These are phyloP conservation scores for Gracilaria vermiculophylla DNA, from an alignment of 23 red algal genomes.

Conservation along the genomic window DNA sequence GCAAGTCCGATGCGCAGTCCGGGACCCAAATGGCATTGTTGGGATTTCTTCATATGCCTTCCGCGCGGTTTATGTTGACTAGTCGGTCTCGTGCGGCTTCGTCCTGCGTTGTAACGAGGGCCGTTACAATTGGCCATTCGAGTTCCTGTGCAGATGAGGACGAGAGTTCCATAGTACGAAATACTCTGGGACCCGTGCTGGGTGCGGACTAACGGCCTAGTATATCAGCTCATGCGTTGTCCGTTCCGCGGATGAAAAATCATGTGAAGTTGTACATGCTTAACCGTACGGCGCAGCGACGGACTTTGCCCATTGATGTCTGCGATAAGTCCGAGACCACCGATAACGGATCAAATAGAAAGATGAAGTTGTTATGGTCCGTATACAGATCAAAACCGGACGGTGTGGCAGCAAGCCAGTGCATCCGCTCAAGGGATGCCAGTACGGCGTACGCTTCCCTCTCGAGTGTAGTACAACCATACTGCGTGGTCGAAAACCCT, in stretches of 20 bases:
- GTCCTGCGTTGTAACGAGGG: not conserved
- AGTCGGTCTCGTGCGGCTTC: not conserved
- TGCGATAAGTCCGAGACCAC: not conserved
- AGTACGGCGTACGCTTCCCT: constrained; percentile 27
- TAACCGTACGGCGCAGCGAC: constrained; percentile 5
- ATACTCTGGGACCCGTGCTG: not conserved
- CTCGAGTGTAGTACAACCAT: constrained; percentile 1
- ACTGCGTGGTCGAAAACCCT: constrained; percentile 2
- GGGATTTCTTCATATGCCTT: not conserved
- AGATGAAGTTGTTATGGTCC: constrained; percentile 26
- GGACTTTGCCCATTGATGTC: constrained; percentile 13
- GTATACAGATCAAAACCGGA: constrained; percentile 13
- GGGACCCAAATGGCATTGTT: constrained; percentile 4
- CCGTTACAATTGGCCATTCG: constrained; percentile 7
- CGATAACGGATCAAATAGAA: not conserved
- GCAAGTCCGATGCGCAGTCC: not conserved
- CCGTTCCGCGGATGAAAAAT: not conserved
- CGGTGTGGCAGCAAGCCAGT: not conserved
- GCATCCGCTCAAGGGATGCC: not conserved
- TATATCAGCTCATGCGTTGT: not conserved
- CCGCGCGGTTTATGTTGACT: not conserved
- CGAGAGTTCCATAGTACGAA: not conserved
- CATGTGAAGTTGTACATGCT: constrained; percentile 21
- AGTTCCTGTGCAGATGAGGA: constrained; percentile 7
- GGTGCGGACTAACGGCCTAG: not conserved